Conservation (phyloP, 169 alveolate species). For the Cryptosporidium canis region DNA sequence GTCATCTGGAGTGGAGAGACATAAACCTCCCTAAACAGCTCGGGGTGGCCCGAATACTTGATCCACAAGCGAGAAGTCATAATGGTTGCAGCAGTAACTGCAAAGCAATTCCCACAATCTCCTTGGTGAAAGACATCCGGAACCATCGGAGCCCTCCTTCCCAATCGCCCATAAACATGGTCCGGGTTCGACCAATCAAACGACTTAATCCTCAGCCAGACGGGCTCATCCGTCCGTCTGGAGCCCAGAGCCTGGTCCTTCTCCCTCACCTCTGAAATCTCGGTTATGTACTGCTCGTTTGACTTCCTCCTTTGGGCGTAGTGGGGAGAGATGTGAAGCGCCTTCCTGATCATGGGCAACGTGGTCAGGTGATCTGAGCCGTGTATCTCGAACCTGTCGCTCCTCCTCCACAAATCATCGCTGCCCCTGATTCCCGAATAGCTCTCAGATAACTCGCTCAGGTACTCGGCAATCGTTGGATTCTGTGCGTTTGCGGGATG, state of each 20-base stretch:
- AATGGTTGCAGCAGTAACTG: slow-evolving; percentile 66
- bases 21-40: neutral
- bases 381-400: neutral
- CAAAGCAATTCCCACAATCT: slow-evolving; percentile 60
- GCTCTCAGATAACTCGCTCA: slow-evolving; percentile 13
- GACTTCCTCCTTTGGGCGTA: slow-evolving; percentile 40
- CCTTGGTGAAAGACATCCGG: slow-evolving; percentile 48
- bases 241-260: neutral
- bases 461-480: slow-evolving; percentile 55
- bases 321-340: slow-evolving; percentile 32
- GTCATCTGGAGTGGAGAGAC: slow-evolving; percentile 57
- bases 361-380: neutral
- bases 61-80: slow-evolving; percentile 62
- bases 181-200: slow-evolving; percentile 61
- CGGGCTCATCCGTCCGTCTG: neutral
- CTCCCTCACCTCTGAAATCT: slow-evolving; percentile 36
- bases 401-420: slow-evolving; percentile 35
- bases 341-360: slow-evolving; percentile 11
- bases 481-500: slow-evolving; percentile 63
- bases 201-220: slow-evolving; percentile 39
- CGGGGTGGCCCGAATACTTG: slow-evolving; percentile 1
- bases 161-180: slow-evolving; percentile 70
- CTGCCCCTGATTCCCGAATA: slow-evolving; percentile 14
- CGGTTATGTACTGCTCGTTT: neutral
- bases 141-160: slow-evolving; percentile 10